Evolutionary conservation across 1,284 basidiomycete genomes (phyloP).

Genomic region (Ustilago sp.): DNA sequence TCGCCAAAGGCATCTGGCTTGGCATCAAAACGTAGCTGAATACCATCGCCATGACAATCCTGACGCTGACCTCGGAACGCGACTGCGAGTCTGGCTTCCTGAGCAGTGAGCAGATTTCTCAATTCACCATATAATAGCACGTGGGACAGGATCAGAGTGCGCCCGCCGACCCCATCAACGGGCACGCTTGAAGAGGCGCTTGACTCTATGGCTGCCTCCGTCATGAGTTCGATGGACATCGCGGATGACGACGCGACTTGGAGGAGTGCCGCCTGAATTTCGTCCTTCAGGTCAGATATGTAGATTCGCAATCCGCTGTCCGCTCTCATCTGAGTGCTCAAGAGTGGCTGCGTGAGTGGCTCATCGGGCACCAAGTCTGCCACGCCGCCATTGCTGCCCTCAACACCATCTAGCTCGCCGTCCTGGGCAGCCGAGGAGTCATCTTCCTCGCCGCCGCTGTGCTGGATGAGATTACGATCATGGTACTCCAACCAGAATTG

Average conservation of each 20-base stretch:
- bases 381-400: neutral
- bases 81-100: constrained; percentile 6
- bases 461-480: constrained; percentile 50
- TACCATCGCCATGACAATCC: neutral
- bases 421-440: neutral
- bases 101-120: neutral
- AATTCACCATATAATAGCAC: neutral
- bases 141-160: neutral
- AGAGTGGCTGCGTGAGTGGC: constrained; percentile 14
- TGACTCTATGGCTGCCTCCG: constrained; percentile 16
- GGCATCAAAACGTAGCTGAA: neutral
- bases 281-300: constrained; percentile 10
- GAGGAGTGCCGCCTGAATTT: constrained; percentile 4
- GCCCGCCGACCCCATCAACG: neutral
- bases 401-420: neutral
- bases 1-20: neutral
- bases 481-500: constrained; percentile 53
- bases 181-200: neutral
- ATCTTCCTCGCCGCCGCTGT: neutral
- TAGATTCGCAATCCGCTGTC: constrained; percentile 3
- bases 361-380: neutral
- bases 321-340: constrained; percentile 15
- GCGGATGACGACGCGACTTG: constrained; percentile 2
- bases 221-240: constrained; percentile 20
- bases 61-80: neutral